Percentiles rank a stretch among this genome's conserved stretches.
Evolutionary conservation across 2,329 filamentous ascomycete genomes (phyloP).

Genomic region (Hypoxylon sp.): DNA sequence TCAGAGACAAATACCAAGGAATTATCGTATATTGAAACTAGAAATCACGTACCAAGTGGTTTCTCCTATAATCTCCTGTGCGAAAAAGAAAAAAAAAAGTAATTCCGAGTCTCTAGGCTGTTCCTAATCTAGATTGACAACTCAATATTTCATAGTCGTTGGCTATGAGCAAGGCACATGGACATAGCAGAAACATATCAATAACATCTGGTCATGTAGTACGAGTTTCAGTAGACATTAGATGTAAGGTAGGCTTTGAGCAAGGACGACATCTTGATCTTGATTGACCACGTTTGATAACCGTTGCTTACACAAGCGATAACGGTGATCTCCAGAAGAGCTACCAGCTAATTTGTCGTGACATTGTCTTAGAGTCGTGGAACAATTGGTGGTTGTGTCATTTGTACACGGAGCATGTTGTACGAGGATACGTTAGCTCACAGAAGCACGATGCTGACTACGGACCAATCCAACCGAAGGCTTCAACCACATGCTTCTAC

Average conservation of each 20-base stretch:
- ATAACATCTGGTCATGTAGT: neutral
- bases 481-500: conserved; percentile 12
- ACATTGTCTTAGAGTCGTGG: neutral
- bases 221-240: neutral
- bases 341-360: neutral
- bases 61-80: neutral
- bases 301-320: neutral
- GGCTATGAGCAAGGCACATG: neutral
- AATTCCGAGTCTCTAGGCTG: neutral
- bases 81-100: neutral
- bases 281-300: neutral
- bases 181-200: neutral
- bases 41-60: neutral
- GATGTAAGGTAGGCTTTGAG: neutral
- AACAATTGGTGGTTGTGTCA: neutral
- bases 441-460: conserved; percentile 6
- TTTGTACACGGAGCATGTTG: neutral
- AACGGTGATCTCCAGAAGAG: neutral
- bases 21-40: neutral
- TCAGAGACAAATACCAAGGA: neutral
- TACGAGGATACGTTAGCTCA: neutral
- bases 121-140: neutral
- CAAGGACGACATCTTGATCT: neutral
- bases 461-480: neutral
- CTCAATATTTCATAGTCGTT: neutral